Evolutionary conservation across 1,284 basidiomycete genomes (phyloP).

Genomic region (Tylopilus orsonianus): DNA sequence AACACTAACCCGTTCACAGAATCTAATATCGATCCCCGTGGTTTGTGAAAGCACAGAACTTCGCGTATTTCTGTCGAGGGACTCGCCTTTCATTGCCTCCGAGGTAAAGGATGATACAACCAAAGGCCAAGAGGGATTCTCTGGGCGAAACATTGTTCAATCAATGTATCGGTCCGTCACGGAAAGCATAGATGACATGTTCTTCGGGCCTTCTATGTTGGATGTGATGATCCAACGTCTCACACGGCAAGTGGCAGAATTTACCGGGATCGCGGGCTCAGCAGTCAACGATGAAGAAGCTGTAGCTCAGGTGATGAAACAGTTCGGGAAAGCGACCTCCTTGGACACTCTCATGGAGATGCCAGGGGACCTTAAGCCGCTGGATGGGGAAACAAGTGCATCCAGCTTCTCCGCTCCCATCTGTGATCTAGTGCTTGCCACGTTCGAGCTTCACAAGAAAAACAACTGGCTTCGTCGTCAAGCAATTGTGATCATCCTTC

Average conservation of each 20-base stretch:
- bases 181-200: constrained; percentile 91
- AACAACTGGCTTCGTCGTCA: constrained; percentile 97
- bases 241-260: constrained; percentile 84
- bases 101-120: constrained; percentile 40
- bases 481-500: constrained; percentile 93
- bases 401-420: constrained; percentile 91
- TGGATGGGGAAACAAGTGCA: constrained; percentile 84
- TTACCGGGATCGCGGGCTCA: constrained; percentile 77
- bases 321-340: constrained; percentile 60
- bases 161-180: constrained; percentile 86
- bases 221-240: constrained; percentile 90
- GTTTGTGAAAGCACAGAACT: constrained; percentile 86
- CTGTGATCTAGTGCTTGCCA: constrained; percentile 87
- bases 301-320: constrained; percentile 74
- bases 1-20: constrained; percentile 44
- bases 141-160: constrained; percentile 75
- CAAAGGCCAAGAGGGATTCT: constrained; percentile 49
- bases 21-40: constrained; percentile 66
- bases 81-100: constrained; percentile 72
- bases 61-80: constrained; percentile 83
- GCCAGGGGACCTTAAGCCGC: constrained; percentile 70
- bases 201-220: constrained; percentile 90
- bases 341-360: constrained; percentile 69
- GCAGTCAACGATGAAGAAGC: constrained; percentile 82
- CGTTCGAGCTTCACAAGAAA: constrained; percentile 94